Evolutionary conservation across 176 grass and related monocot genomes (phyloP), one percentile per base, ranked within the genome.

Genomic region (Poa pratensis): DNA sequence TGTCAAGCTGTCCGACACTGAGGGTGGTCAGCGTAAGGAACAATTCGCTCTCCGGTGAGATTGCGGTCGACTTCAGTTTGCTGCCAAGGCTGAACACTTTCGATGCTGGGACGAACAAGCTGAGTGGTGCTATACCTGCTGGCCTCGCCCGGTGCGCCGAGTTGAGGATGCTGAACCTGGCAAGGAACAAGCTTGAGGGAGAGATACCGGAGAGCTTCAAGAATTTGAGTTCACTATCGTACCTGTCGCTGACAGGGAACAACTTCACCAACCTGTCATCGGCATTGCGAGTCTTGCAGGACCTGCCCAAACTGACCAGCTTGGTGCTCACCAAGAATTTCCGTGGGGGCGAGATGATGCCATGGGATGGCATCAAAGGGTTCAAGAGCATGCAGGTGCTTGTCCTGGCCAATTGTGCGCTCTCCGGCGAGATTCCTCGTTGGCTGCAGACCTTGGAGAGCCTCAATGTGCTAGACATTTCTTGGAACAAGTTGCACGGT

Each of bases 301-400:
- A 80, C 19, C 89, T 95, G 70, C 93, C 93, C 30, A 94, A 86
- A 69, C 82, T 98, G 5, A 90, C 64, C 6, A 83, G 58, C 35
- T 74, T 98, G 63, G 96, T 98, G 55, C 91, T 98, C 62, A 98
- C 96, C n/a, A 94, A 82, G 0, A 98, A 96, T 42, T 98, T 98
- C 54, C 91, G 69, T 24, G 87, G 77, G 1, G 90, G 88, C 1
- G 93, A 98, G 79, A 86, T 1, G 8, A 89, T 98, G 89, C 96
- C 93, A 0, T 22, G 78, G 7, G 91, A 86, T 28, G 83, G 87
- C 43, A 94, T 98, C 79, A 53, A 69, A 49, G 96, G 96, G 72
- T 98, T 98, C 76, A 79, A 64, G 87, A 90, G 83, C 80, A 83
- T 95, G 10, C 69, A 96, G 74, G 87, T 98, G 42, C 63, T 98